These are phyloP conservation scores for Cercospora zeina DNA, from an alignment of 2,329 filamentous ascomycete genomes.

Conservation along the genomic window DNA sequence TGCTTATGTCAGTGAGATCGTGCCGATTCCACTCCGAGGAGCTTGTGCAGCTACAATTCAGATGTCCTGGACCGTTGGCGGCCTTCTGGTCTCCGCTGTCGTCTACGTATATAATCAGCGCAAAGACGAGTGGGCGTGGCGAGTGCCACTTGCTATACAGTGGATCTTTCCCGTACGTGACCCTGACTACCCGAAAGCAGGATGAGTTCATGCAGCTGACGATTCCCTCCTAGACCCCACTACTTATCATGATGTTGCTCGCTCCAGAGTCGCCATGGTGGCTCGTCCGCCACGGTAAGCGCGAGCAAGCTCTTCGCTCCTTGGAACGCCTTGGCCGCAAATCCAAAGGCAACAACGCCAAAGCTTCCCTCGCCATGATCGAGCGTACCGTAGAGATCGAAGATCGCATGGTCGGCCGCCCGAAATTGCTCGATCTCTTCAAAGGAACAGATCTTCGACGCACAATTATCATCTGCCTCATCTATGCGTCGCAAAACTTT, in stretches of 20 bases:
- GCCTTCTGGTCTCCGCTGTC: conserved; percentile 56
- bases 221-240: conserved; percentile 21
- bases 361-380: conserved; percentile 32
- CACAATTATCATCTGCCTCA: conserved; percentile 40
- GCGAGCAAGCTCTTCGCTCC: conserved; percentile 41
- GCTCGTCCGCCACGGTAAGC: conserved; percentile 42
- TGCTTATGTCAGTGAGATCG: conserved; percentile 60
- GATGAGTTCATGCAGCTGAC: too few species aligned
- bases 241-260: conserved; percentile 31
- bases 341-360: conserved; percentile 24
- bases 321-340: conserved; percentile 36
- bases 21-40: conserved; percentile 56
- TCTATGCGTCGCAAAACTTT: conserved; percentile 57
- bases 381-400: conserved; percentile 34
- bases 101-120: conserved; percentile 52
- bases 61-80: conserved; percentile 62
- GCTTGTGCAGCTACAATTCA: conserved; percentile 60
- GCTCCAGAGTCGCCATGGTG: conserved; percentile 44
- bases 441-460: conserved; percentile 40
- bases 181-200: too few species aligned
- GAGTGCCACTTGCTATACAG: conserved; percentile 48
- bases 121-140: conserved; percentile 46
- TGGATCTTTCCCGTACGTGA: conserved; percentile 53
- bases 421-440: conserved; percentile 41
- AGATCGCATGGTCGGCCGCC: conserved; percentile 32